Evolutionary conservation across 257 asterid genomes (phyloP).

Genomic region (Jaltomata sinuosa): DNA sequence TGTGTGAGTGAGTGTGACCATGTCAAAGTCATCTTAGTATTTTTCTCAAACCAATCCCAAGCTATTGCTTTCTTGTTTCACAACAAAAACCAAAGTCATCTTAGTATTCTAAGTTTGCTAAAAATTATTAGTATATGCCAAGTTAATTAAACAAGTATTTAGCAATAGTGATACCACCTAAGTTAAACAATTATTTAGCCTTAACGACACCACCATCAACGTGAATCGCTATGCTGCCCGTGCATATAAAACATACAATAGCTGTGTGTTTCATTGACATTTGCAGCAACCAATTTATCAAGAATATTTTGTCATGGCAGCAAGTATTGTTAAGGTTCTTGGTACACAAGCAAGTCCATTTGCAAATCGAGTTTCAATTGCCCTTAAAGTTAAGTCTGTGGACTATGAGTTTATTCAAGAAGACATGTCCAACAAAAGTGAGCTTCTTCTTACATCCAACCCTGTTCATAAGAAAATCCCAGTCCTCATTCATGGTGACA

Average conservation of each 20-base stretch:
- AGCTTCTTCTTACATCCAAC: constrained; percentile 34
- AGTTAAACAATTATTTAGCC: not conserved
- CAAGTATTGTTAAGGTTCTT: constrained; percentile 9
- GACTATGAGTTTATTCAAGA: constrained; percentile 14
- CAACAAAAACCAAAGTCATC: not conserved
- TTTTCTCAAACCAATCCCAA: not conserved
- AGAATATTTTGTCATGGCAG: constrained; percentile 5
- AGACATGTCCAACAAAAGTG: constrained; percentile 17
- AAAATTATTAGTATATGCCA: not conserved
- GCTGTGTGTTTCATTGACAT: not conserved
- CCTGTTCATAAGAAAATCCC: constrained; percentile 54
- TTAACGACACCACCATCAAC: not conserved
- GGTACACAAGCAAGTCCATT: constrained; percentile 18
- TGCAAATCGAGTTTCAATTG: constrained; percentile 9
- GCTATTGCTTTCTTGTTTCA: not conserved
- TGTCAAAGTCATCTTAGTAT: not conserved
- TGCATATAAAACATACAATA: not conserved
- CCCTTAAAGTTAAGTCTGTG: constrained; percentile 13
- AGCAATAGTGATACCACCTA: not conserved
- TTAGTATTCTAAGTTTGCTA: not conserved
- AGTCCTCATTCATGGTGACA: constrained; percentile 25
- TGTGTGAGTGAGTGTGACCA: not conserved
- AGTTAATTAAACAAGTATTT: not conserved
- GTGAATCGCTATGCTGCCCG: not conserved
- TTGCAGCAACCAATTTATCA: not conserved